Evolutionary conservation across 1,284 basidiomycete genomes (phyloP).

Genomic region (Bjerkandera adusta): DNA sequence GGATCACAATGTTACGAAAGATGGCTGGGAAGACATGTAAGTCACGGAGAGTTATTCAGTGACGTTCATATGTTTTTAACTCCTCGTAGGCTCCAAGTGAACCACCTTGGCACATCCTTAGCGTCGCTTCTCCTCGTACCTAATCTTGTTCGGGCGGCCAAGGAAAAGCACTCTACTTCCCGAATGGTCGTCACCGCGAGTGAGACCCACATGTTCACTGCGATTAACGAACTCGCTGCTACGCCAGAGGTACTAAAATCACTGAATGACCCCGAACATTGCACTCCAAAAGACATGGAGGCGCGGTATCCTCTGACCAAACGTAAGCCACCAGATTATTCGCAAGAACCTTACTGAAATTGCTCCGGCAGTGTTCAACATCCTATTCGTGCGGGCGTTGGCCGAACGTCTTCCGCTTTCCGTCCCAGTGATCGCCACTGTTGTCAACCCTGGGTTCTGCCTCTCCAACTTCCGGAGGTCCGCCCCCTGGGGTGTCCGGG

Average conservation of each 20-base stretch:
- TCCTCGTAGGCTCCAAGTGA: background rate
- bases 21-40: slow-evolving; percentile 33
- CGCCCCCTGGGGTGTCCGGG: background rate
- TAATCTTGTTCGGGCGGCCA: background rate
- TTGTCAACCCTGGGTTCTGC: slow-evolving; percentile 2
- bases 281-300: background rate
- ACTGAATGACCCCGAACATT: too few species aligned
- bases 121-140: background rate
- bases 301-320: background rate
- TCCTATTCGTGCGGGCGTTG: slow-evolving; percentile 1
- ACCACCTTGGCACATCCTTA: background rate
- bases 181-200: background rate
- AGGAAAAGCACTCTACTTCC: background rate
- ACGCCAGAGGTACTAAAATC: background rate
- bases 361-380: background rate
- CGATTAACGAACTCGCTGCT: background rate
- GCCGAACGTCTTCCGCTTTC: background rate
- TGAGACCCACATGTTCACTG: background rate
- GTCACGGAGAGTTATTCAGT: too few species aligned
- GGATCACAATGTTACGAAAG: slow-evolving; percentile 21
- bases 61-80: too few species aligned
- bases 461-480: background rate
- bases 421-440: background rate
- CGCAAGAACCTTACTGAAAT: background rate
- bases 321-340: background rate